phyloP scores from a whole-genome alignment of 83 land plant genomes.

The Isoetes engelmannii region DNA sequence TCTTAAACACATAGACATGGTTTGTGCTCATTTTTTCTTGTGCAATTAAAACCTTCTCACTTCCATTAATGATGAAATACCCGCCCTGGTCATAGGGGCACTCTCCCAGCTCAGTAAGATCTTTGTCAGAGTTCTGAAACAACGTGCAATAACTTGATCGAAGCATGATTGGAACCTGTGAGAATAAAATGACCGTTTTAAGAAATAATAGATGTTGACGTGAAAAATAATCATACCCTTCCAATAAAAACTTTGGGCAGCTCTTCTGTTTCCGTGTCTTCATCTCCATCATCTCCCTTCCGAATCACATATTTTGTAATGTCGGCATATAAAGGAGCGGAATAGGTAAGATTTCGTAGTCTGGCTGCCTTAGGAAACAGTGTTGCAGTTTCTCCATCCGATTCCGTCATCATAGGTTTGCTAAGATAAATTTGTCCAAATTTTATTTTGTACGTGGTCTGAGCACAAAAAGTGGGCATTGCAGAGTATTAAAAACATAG shows the following conservation, averaged over 20 bases:
- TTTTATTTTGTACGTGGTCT: constrained; percentile 88
- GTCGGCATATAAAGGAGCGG: constrained; percentile 94
- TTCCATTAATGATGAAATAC: constrained; percentile 95
- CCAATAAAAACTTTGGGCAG: constrained; percentile 93
- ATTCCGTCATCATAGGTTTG: constrained; percentile 99
- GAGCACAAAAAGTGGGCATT: constrained; percentile 10
- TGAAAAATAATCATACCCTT: constrained; percentile 43
- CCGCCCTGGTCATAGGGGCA: constrained; percentile 99
- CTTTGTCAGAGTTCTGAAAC: constrained; percentile 84
- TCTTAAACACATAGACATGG: constrained; percentile 98
- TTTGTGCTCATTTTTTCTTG: constrained; percentile 99
- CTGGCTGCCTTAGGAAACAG: constrained; percentile 95
- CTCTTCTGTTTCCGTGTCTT: constrained; percentile 82
- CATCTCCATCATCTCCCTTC: constrained; percentile 93
- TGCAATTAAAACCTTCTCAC: constrained; percentile 98
- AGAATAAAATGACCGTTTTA: neutral
- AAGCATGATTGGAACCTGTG: constrained; percentile 92
- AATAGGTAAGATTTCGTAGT: constrained; percentile 84
- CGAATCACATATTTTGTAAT: constrained; percentile 71
- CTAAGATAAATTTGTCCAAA: constrained; percentile 97
- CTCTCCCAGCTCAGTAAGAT: constrained; percentile 95
- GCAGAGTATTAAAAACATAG: neutral
- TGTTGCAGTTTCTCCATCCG: constrained; percentile 98
- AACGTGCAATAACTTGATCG: constrained; percentile 95
- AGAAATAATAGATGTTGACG: neutral